Conservation (phyloP, 805 yeast genomes). For the Metschnikowia bowlesiae region DNA sequence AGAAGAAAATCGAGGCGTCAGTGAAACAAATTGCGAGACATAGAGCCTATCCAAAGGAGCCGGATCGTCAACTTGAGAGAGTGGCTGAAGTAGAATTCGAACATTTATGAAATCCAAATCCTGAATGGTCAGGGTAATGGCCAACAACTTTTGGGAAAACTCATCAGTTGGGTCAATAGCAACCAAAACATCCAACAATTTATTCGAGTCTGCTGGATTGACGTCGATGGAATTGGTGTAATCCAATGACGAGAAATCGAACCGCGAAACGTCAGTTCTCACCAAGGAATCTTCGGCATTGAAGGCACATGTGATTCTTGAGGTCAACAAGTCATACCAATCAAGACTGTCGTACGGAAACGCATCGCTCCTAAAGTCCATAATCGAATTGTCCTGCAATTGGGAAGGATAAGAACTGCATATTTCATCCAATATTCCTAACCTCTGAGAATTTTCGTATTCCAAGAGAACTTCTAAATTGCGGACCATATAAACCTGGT, state of each 20-base stretch:
- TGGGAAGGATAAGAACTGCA: constrained; percentile 24
- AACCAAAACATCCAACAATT: constrained; percentile 52
- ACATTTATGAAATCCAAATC: constrained; percentile 49
- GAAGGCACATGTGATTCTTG: constrained; percentile 42
- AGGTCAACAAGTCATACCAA: constrained; percentile 45
- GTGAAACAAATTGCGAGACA: constrained; percentile 37
- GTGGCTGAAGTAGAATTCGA: constrained; percentile 57
- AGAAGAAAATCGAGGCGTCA: constrained; percentile 27
- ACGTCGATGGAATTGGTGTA: constrained; percentile 25
- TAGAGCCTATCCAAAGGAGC: constrained; percentile 58
- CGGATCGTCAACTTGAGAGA: constrained; percentile 31
- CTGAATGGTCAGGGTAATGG: constrained; percentile 39
- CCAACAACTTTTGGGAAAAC: constrained; percentile 56
- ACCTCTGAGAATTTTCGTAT: constrained; percentile 46
- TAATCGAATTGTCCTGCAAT: constrained; percentile 14
- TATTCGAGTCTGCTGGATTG: constrained; percentile 17
- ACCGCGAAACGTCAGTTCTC: constrained; percentile 42
- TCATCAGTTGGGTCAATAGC: constrained; percentile 73
- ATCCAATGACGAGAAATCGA: constrained; percentile 38
- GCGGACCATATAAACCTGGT: constrained; percentile 16
- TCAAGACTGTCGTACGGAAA: constrained; percentile 26
- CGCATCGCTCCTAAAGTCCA: constrained; percentile 15
- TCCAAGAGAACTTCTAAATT: constrained; percentile 39
- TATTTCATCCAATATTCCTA: constrained; percentile 29
- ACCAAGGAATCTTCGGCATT: constrained; percentile 39